phyloP scores from a whole-genome alignment of 2,329 filamentous ascomycete genomes.

The Ascochyta clinopodiicola region DNA sequence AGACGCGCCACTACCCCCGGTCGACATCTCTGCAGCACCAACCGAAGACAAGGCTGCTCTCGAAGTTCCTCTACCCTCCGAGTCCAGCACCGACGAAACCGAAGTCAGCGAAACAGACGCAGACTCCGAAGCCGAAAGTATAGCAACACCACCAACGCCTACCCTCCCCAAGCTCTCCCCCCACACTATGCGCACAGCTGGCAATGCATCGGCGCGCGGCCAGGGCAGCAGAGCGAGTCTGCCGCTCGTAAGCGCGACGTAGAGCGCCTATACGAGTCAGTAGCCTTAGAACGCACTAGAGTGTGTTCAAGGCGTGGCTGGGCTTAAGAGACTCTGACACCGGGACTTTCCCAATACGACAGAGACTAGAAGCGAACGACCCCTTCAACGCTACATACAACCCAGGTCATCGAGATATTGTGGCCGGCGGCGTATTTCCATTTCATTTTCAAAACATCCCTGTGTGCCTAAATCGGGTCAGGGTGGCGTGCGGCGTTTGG shows the following conservation, averaged over 20 bases:
- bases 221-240: conserved; percentile 28
- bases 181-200: conserved; percentile 39
- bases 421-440: no score
- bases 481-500: background rate
- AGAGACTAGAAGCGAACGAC: no score
- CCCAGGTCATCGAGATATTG: no score
- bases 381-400: no score
- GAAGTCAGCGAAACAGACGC: conserved; percentile 32
- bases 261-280: background rate
- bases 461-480: background rate
- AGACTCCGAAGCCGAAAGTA: conserved; percentile 18
- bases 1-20: conserved; percentile 31
- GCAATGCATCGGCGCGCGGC: conserved; percentile 20
- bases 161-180: conserved; percentile 23
- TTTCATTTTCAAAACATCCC: background rate
- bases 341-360: no score
- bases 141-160: conserved; percentile 13
- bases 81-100: conserved; percentile 16
- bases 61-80: conserved; percentile 27
- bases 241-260: conserved; percentile 39
- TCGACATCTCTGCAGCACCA: background rate
- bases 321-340: no score
- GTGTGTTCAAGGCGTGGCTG: background rate
- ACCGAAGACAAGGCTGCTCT: conserved; percentile 16
- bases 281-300: background rate